Percentiles rank a stretch among this genome's conserved stretches.
Evolutionary conservation across 345 rosid species (phyloP).

Genomic region (Corymbia maculata): DNA sequence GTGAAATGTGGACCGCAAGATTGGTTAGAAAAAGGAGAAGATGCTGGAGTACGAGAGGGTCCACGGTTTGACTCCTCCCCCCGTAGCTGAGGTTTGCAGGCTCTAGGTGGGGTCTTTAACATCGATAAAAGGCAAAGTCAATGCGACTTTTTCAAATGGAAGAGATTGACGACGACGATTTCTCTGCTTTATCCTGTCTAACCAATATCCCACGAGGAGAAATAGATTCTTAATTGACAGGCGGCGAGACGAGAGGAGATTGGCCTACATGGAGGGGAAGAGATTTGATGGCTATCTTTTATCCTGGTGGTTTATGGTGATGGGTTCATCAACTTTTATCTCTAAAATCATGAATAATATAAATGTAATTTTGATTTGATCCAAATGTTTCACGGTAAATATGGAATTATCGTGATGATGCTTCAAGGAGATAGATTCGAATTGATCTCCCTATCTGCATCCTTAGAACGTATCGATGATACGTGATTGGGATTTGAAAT

Average conservation of each 20-base stretch:
- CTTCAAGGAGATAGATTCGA: accelerated
- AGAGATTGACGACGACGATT: neutral
- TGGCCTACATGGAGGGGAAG: neutral
- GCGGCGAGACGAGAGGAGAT: neutral
- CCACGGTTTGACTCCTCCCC: neutral
- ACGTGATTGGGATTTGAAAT: neutral
- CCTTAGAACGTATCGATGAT: neutral
- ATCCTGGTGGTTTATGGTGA: neutral
- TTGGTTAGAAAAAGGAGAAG: neutral
- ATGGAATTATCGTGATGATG: neutral
- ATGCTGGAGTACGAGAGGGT: neutral
- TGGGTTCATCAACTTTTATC: neutral
- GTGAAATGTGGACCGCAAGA: neutral
- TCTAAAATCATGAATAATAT: neutral
- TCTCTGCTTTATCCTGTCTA: neutral
- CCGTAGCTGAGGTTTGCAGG: neutral
- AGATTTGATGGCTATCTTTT: neutral
- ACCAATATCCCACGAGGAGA: neutral
- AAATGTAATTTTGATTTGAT: neutral
- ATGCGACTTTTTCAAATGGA: neutral
- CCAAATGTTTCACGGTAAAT: accelerated
- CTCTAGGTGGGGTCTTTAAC: neutral
- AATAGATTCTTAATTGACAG: neutral
- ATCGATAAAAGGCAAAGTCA: neutral
- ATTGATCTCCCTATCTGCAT: neutral